These are phyloP conservation scores for Podila horticola DNA, from an alignment of 192 early-diverging fungal genomes.

Conservation along the genomic window DNA sequence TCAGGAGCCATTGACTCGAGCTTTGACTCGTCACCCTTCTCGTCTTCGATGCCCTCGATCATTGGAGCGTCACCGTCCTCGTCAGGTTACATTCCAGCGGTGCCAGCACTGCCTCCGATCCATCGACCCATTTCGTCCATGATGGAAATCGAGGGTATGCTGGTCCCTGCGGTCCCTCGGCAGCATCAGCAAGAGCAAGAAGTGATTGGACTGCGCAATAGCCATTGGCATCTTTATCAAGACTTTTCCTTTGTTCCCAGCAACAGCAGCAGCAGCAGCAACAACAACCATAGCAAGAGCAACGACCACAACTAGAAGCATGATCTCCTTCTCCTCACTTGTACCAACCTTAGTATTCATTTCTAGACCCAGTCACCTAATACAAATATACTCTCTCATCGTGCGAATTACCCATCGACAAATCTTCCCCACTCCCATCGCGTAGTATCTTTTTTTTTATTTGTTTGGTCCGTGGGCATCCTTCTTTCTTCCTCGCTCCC, in stretches of 20 bases:
- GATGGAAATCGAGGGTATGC: slow-evolving; percentile 21
- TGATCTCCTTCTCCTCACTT: neutral
- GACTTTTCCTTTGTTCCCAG: neutral
- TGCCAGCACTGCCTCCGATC: neutral
- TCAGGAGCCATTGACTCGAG: neutral
- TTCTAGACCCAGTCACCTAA: no score
- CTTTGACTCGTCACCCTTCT: slow-evolving; percentile 13
- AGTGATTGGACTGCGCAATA: neutral
- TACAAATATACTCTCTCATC: no score
- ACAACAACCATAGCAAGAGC: neutral
- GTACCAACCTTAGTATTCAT: neutral
- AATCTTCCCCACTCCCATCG: no score
- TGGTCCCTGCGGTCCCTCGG: slow-evolving; percentile 6
- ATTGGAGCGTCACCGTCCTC: neutral
- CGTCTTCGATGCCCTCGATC: slow-evolving; percentile 25
- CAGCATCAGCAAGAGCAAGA: slow-evolving; percentile 1
- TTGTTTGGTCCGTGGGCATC: no score
- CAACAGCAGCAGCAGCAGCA: neutral
- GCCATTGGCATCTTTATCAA: slow-evolving; percentile 16
- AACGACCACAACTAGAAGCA: no score
- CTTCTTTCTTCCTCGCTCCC: no score
- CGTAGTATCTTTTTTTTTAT: no score
- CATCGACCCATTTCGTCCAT: slow-evolving; percentile 5
- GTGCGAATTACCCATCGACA: no score
- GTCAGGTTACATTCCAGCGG: neutral